Conservation (phyloP, 23 red algal genomes). For the Gracilaria domingensis region DNA sequence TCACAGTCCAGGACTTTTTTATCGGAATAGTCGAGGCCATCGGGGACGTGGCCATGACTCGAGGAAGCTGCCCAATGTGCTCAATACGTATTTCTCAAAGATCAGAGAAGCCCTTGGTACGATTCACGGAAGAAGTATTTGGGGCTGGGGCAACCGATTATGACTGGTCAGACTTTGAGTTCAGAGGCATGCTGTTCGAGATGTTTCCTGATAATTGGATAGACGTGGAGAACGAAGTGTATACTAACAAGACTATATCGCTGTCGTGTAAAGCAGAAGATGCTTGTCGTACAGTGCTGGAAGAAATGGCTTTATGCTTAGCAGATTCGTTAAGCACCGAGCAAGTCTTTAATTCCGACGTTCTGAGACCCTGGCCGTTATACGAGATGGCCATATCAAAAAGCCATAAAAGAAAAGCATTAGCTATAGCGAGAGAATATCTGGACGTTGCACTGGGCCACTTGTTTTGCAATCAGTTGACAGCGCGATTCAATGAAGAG, state of each 20-base stretch:
- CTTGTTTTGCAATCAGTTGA: not conserved
- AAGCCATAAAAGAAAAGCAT: not conserved
- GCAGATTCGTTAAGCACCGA: not conserved
- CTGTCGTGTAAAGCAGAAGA: not conserved
- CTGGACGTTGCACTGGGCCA: not conserved
- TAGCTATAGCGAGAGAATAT: not conserved
- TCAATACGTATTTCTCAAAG: not conserved
- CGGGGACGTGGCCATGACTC: not conserved
- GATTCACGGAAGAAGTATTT: not conserved
- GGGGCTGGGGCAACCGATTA: not conserved
- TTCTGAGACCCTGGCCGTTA: not conserved
- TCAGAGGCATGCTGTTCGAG: not conserved
- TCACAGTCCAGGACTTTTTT: not conserved
- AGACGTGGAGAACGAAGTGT: not conserved
- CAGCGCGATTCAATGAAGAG: not conserved
- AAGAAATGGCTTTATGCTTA: not conserved
- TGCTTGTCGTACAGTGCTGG: not conserved
- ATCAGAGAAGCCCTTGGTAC: not conserved
- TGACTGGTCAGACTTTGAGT: not conserved
- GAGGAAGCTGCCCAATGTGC: not conserved
- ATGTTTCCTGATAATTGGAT: not conserved
- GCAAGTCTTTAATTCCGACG: not conserved
- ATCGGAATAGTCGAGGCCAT: not conserved
- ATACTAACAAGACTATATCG: not conserved
- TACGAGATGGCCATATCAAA: not conserved